Percentiles rank a stretch among this genome's conserved stretches.
These are phyloP conservation scores for Kazachstania kunashirensis DNA, from an alignment of 805 yeast genomes.

Conservation along the genomic window DNA sequence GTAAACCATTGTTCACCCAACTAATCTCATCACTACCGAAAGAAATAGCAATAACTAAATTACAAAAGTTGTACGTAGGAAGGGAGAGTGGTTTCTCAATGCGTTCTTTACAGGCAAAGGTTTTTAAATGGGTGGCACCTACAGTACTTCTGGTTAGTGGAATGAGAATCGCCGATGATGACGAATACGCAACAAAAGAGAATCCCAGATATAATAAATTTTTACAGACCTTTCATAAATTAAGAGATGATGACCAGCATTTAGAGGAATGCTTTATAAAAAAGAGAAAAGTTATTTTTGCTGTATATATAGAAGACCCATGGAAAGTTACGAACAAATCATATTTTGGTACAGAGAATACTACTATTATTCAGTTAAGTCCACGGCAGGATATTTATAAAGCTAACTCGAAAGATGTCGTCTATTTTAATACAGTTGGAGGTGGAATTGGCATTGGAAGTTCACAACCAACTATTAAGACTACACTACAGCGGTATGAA, in stretches of 20 bases:
- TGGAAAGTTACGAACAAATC: conserved; percentile 70
- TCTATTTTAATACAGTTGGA: conserved; percentile 63
- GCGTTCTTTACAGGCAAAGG: conserved; percentile 73
- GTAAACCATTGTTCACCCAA: conserved; percentile 33
- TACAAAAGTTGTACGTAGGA: conserved; percentile 56
- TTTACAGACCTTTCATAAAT: conserved; percentile 38
- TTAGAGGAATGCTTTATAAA: conserved; percentile 9
- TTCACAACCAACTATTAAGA: conserved; percentile 50
- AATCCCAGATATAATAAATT: conserved; percentile 41
- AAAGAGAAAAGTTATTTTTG: conserved; percentile 44
- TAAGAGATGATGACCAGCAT: conserved; percentile 28
- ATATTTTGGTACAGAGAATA: conserved; percentile 54
- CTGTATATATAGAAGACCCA: conserved; percentile 55
- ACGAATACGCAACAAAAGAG: conserved; percentile 17
- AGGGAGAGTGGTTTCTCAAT: conserved; percentile 72
- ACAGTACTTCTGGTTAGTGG: conserved; percentile 66
- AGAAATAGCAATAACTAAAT: conserved; percentile 16
- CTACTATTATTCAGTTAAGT: conserved; percentile 53
- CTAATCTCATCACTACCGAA: conserved; percentile 32
- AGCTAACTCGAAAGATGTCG: conserved; percentile 31
- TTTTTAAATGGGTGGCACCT: conserved; percentile 87
- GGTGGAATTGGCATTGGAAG: conserved; percentile 81
- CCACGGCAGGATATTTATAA: conserved; percentile 55
- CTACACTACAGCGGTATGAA: conserved; percentile 35
- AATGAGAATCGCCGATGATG: conserved; percentile 32